Evolutionary conservation across 371 early-diverging fungal species (phyloP), one percentile per base, ranked within the genome.

Genomic region (Mucor piriformis): DNA sequence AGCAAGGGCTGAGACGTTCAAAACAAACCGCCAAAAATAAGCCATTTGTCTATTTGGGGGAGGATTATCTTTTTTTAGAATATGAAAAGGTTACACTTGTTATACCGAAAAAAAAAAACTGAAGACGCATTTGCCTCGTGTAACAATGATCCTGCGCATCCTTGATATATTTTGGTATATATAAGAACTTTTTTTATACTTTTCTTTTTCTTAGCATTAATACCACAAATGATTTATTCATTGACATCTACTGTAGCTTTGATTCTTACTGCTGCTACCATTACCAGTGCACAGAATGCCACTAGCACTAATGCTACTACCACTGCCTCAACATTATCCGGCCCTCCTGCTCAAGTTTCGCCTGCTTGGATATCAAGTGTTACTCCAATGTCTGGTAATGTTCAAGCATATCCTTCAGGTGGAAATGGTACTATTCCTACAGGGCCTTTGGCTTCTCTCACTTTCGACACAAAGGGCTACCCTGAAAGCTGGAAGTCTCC

Each of bases 401-500:
- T 59, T 13, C 18, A 63, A 40, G 24, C 56, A 12, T 61, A 55
- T 33, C 70, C 70, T 34, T 15, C 55, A 10, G 50, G 57, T 42
- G 40, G 43, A 3, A 55, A 55, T 50, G n/a, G 54, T 18, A 42
- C 47, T n/a, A 40, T 75, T 6, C 75, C 75, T 40, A 69, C 72
- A 11, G 75, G 75, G 0, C 49, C 72, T 16, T 60, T 75, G 12
- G 16, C 55, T 18, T n/a, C 54, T 7, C 47, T 62, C n/a, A 37
- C 21, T 24, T 72, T 51, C 25, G 24, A 48, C 27, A 20, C 37
- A 23, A 42, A 61, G 62, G 72, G 56, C 8, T 80, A 80, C 25
- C 81, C 81, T 32, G 59, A 60, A 46, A 55, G 64, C 15, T 80
- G 81, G 81, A 62, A 51, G 32, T 38, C 59, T 1, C 74, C 81